A percentile compares a stretch with the other conserved stretches of the same genome.
Evolutionary conservation across 1,139 yeast genomes (phyloP).

Genomic region (Sugiyamaella grinbergsii): DNA sequence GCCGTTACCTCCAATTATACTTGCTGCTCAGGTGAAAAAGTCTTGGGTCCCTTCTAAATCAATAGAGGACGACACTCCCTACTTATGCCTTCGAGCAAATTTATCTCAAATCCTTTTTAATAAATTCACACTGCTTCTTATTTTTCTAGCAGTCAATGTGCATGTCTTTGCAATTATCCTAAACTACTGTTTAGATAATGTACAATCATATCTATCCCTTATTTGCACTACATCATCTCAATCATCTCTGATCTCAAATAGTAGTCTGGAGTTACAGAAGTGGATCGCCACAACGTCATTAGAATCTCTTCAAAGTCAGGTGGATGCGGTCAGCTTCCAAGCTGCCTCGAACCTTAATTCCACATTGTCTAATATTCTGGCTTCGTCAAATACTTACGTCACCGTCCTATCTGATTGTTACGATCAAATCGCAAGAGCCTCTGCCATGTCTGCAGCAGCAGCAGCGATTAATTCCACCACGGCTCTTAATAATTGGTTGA

Average conservation of each 20-base stretch:
- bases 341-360: slow-evolving; percentile 20
- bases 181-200: slow-evolving; percentile 5
- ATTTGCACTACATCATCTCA: slow-evolving; percentile 6
- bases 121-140: slow-evolving; percentile 25
- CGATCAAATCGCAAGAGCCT: slow-evolving; percentile 5
- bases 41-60: slow-evolving; percentile 16
- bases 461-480: slow-evolving; percentile 20
- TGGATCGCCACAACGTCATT: slow-evolving; percentile 4
- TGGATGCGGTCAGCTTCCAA: slow-evolving; percentile 21
- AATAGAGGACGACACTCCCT: slow-evolving; percentile 27
- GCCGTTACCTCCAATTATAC: background rate
- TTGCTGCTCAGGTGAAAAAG: background rate
- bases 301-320: slow-evolving; percentile 9
- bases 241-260: slow-evolving; percentile 1
- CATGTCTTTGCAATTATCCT: slow-evolving; percentile 21
- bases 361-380: slow-evolving; percentile 19
- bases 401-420: slow-evolving; percentile 17
- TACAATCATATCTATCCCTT: slow-evolving; percentile 3
- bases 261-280: background rate
- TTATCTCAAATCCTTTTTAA: slow-evolving; percentile 29
- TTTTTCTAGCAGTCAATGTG: slow-evolving; percentile 26
- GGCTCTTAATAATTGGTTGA: slow-evolving; percentile 19
- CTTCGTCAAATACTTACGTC: slow-evolving; percentile 9
- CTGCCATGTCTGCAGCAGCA: slow-evolving; percentile 13
- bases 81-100: slow-evolving; percentile 29